Percentiles rank a stretch among this genome's conserved stretches.
Evolutionary conservation across 805 yeast species (phyloP).

Genomic region (Pichia heedii): DNA sequence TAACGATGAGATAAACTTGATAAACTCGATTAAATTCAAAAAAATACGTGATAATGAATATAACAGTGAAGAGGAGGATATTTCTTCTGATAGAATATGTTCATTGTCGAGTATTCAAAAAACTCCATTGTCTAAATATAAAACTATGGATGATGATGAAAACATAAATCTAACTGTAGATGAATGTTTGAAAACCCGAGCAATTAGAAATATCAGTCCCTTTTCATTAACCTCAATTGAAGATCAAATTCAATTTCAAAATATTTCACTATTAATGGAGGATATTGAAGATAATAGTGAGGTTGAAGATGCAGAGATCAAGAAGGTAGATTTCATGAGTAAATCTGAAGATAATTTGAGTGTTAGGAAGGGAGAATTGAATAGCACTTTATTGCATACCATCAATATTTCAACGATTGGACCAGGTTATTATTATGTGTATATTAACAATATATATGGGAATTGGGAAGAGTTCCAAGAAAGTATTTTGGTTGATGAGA

Average conservation of each 20-base stretch:
- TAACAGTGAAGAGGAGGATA: neutral
- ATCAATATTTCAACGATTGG: constrained; percentile 2
- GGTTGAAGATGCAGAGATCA: neutral
- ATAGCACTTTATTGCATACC: neutral
- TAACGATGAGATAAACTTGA: too few species aligned
- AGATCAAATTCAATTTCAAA: neutral
- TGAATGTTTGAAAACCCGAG: too few species aligned
- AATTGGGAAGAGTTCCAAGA: constrained; percentile 4
- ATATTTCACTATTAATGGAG: constrained; percentile 2
- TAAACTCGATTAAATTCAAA: too few species aligned
- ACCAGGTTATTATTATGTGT: constrained; percentile 2
- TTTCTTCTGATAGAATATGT: neutral
- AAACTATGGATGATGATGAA: neutral
- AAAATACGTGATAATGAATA: too few species aligned
- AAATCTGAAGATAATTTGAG: neutral
- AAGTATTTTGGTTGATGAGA: neutral
- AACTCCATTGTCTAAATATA: neutral
- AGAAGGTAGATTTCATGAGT: neutral
- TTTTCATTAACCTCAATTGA: neutral
- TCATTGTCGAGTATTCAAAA: neutral
- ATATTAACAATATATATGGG: constrained; percentile 7
- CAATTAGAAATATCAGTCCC: neutral
- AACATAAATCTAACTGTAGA: neutral
- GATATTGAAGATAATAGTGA: neutral
- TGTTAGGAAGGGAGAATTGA: neutral